Evolutionary conservation across 192 early-diverging fungal genomes (phyloP).

Genomic region (Glomus cerebriforme): DNA sequence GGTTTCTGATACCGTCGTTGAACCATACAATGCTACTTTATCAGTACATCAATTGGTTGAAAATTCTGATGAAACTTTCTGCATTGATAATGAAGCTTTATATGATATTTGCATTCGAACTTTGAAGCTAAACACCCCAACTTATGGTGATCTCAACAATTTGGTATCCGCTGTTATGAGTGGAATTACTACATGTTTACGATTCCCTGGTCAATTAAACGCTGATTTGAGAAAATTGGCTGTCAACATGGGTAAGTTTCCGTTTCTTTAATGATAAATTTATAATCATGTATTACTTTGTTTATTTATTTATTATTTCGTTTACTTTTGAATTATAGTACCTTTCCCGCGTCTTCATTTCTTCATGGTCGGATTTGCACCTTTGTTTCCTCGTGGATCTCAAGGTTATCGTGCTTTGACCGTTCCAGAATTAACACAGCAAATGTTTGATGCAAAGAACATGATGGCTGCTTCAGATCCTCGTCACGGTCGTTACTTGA

Average conservation of each 20-base stretch:
- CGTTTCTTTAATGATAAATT: not conserved
- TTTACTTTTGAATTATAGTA: constrained; percentile 45
- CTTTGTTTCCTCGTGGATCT: constrained; percentile 73
- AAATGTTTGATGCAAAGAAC: constrained; percentile 94
- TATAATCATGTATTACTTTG: not conserved
- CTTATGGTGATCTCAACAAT: constrained; percentile 95
- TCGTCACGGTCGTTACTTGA: constrained; percentile 85
- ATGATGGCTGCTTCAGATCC: constrained; percentile 99
- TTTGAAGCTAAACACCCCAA: constrained; percentile 89
- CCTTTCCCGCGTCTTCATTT: constrained; percentile 94
- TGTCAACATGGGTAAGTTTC: constrained; percentile 73
- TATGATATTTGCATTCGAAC: constrained; percentile 99
- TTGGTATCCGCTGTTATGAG: constrained; percentile 97
- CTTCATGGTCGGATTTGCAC: constrained; percentile 90
- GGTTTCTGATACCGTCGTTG: constrained; percentile 97
- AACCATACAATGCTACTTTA: constrained; percentile 98
- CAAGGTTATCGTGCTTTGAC: constrained; percentile 74
- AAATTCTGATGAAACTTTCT: constrained; percentile 99
- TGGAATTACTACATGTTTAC: constrained; percentile 94
- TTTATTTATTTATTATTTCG: not conserved
- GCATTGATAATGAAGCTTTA: constrained; percentile 99
- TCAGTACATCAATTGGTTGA: constrained; percentile 99
- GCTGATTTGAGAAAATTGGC: constrained; percentile 83
- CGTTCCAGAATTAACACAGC: constrained; percentile 81
- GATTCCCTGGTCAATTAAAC: constrained; percentile 99